Evolutionary conservation across 2,329 filamentous ascomycete species (phyloP), one percentile per base, ranked within the genome.

Genomic region (Trichoderma afroharzianum): DNA sequence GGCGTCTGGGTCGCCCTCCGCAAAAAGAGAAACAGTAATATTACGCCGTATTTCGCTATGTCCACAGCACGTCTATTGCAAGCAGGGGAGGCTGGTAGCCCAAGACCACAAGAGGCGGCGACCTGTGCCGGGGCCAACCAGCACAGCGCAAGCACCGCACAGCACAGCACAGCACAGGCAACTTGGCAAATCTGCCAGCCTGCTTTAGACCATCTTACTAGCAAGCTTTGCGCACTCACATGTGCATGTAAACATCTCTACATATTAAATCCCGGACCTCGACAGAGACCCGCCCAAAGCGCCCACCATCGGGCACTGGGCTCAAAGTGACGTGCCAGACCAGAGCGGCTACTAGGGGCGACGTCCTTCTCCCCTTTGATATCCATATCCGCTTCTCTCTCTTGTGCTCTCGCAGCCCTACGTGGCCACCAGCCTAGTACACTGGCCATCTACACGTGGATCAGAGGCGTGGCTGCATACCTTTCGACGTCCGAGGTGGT

Each of bases 391-490:
- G 6, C 21, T 62, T 24, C 1, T n/a, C 33, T 36, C 33, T 36
- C 33, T 36, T 36, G 14, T 36, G 57, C 50, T 18, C 55, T 33
- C 36, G 55, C 47, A 69, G 66, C 66, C 66, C 66, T 69, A 69
- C 28, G 24, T 62, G 66, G 66, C 66, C 53, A 18, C 6, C 69
- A 11, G 32, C 30, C 21, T 32, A 21, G 28, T 12, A 33, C 43
- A 33, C 47, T 57, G 26, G 32, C 53, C 59, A 33, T 58, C 28
- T 39, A 70, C 71, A 70, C 66, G 67, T 72, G 71, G 71, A 70
- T 53, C 50, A 70, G 39, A 70, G 43, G 55, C 64, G 71, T 72
- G 71, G 71, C 71, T 70, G 71, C 67, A 72, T 70, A 21, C 67
- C 70, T 43, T n/a, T 69, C 59, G 21, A 53, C 59, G 59, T 32